Base-by-base conservation (phyloP, 1,284 basidiomycete species). In the Ustilago bromivora region DNA sequence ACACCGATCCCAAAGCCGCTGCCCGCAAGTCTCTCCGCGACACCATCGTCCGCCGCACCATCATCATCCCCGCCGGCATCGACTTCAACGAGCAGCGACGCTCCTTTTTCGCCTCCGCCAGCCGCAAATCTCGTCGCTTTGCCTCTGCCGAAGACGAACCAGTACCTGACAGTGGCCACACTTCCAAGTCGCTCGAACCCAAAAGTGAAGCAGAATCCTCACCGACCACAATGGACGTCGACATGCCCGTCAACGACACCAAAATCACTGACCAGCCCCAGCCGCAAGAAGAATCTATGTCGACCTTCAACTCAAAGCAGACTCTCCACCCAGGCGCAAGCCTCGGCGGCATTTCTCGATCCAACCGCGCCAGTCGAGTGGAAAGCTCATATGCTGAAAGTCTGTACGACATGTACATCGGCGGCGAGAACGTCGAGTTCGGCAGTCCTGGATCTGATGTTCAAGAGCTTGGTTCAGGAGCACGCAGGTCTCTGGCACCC, bases 21-120 rank as follows among this genome's bases (percentile, higher is more conserved):
- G 56, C 71, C 12, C 64, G 69, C 58, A 82, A 79, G 54, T 80
- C 79, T 13, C 61, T 75, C 23, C 67, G 82, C 3, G 72, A 83
- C 63, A 83, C 82, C 13, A 76, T 83, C 46, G 75, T 83, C 11
- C 79, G 82, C 9, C 46, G 82, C 11, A 83, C 82, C 51, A 76
- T 83, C 73, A 83, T 83, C 61, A 74, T 83, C 47, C 79, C 82
- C 7, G 61, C 77, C 9, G 75, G 66, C 11, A 38, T 63, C 55
- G 41, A 61, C 40, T 60, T 69, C 17, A 54, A 51, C 41, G 73
- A 74, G 35, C 57, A 72, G 12, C 52, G 74, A 11, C 78, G 76
- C 32, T 76, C 77, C n/a, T 41, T 78, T 13, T 56, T 59, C 6
- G 55, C 51, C 12, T 78, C 79, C 23, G 23, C 23, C 8, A 64